Percentiles rank a stretch among this genome's conserved stretches.
Conservation (phyloP, 2,329 filamentous ascomycete genomes). For the Chrysosporium keratinophilum region DNA sequence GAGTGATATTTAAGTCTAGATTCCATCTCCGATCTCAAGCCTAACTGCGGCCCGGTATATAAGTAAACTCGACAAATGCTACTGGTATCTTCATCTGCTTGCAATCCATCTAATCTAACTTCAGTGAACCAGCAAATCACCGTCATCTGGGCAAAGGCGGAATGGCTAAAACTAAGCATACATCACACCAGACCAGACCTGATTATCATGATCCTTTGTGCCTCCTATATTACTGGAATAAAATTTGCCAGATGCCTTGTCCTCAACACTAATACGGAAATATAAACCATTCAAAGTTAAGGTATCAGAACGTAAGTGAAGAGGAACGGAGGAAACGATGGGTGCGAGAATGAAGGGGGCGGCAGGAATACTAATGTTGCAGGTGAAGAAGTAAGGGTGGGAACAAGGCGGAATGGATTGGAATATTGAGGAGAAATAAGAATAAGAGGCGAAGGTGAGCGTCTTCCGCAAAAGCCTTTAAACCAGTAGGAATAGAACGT, state of each 20-base stretch:
- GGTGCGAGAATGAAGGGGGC: not conserved
- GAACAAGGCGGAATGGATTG: not conserved
- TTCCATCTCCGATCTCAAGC: not conserved
- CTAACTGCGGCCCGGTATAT: not conserved
- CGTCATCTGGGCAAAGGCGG: not conserved
- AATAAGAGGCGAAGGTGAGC: not conserved
- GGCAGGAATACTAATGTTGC: not conserved
- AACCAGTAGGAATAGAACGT: not conserved
- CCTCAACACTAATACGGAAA: slow-evolving; percentile 5
- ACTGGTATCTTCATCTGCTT: not conserved
- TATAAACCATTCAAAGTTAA: slow-evolving; percentile 6
- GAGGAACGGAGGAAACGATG: not conserved
- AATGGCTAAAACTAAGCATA: slow-evolving; percentile 7
- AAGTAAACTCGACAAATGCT: not conserved
- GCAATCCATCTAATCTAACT: not conserved
- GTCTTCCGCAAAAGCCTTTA: not conserved
- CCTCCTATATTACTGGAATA: slow-evolving; percentile 4
- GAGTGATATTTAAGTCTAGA: not conserved
- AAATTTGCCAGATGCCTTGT: slow-evolving; percentile 2
- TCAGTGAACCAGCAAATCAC: not conserved
- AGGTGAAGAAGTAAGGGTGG: not conserved
- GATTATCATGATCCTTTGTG: not conserved
- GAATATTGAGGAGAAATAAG: not conserved
- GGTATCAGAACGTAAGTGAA: not conserved
- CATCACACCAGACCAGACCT: not conserved